Evolutionary conservation across 352 stramenopile species (phyloP), one percentile per base, ranked within the genome.

Genomic region (Pythium angustatum): DNA sequence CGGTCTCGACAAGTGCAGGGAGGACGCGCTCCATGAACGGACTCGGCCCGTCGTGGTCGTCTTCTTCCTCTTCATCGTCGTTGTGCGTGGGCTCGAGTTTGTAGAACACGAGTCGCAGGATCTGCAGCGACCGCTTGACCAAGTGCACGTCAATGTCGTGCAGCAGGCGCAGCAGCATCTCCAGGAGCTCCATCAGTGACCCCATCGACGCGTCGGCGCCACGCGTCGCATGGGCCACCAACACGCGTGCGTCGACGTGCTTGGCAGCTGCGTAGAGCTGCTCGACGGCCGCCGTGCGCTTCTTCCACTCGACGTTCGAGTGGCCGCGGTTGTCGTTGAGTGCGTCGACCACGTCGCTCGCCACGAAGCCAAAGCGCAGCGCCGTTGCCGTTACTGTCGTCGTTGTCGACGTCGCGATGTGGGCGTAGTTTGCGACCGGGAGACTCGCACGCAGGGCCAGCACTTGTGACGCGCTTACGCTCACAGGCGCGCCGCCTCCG

Each of bases 281-380:
- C 55, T 91, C 80, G 10, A 88, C 80, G 5, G 81, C 81, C 17
- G 64, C 64, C 5, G 81, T 72, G 3, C 83, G 71, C 28, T 78
- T 83, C 66, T 91, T 93, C 83, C 83, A 92, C 41, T 90, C 80
- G 9, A 79, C 71, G 40, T 93, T 91, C 17, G 79, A 88, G 48
- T 86, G 88, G 33, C 75, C 82, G 5, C 66, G 70, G 45, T 63
- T 77, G 0, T 28, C 66, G 12, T 60, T 55, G 19, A 91, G 55
- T 15, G 60, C 62, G 0, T 68, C 64, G n/a, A 88, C 52, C 21
- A 86, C 65, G 3, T 78, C 73, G 24, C n/a, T 26, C 10, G 66
- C 51, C 12, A 91, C 56, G 21, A 88, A 88, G 2, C 81, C 79
- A 43, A 83, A 91, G 30, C 53, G 34, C 8, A 88, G 48, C 28